phyloP scores from a whole-genome alignment of 352 stramenopile species.

The Pythium myriotylum region DNA sequence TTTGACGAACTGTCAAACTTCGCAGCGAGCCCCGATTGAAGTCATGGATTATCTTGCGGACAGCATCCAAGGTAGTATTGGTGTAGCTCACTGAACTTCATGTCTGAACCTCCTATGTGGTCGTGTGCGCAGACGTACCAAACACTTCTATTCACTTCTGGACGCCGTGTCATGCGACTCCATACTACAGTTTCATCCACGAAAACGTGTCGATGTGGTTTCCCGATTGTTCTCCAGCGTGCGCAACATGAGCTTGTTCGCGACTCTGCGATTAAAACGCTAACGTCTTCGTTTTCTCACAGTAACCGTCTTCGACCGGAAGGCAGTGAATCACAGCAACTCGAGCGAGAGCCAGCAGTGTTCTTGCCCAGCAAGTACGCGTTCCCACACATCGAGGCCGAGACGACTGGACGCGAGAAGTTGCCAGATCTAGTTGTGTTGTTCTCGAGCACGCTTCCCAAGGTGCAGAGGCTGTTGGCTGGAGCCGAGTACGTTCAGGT shows the following conservation, averaged over 20 bases:
- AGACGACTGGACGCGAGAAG: conserved; percentile 26
- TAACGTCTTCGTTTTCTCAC: conserved; percentile 2
- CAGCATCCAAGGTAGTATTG: conserved; percentile 45
- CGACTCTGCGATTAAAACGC: neutral
- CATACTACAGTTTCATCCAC: conserved; percentile 88
- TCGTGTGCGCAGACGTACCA: conserved; percentile 11
- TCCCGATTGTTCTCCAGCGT: conserved; percentile 80
- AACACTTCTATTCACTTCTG: conserved; percentile 80
- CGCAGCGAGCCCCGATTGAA: conserved; percentile 65
- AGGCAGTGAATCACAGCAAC: conserved; percentile 69
- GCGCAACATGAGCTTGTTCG: conserved; percentile 20
- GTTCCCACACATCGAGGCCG: conserved; percentile 30
- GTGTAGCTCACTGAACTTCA: neutral
- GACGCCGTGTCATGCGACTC: conserved; percentile 83
- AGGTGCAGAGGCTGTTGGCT: conserved; percentile 52
- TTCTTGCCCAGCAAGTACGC: conserved; percentile 64
- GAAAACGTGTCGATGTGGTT: conserved; percentile 87
- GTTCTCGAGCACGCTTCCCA: conserved; percentile 54
- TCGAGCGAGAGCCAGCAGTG: conserved; percentile 52
- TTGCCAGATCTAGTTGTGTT: conserved; percentile 70
- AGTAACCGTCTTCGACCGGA: conserved; percentile 63
- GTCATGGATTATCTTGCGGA: conserved; percentile 82
- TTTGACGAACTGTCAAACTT: too few species aligned
- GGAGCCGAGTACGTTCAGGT: conserved; percentile 48
- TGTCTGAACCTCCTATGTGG: neutral